Base-by-base conservation (phyloP, 2,329 filamentous ascomycete genomes). In the Fusarium sp. region DNA sequence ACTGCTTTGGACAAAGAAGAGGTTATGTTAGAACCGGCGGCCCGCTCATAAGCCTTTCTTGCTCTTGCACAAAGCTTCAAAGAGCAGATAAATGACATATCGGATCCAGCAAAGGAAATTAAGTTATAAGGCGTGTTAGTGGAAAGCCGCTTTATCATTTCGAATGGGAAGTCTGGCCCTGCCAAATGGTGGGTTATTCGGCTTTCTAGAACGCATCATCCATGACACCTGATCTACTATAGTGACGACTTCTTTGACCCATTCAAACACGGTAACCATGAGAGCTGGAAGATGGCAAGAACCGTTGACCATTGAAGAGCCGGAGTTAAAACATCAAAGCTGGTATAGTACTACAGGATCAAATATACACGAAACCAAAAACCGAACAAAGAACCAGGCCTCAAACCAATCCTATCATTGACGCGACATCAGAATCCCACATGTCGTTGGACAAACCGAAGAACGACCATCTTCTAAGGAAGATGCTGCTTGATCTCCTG, bases 401-500 rank as follows among this genome's bases (percentile, higher is more conserved):
- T n/a, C 8, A 25, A 6, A 8, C 22, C 9, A 48, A 32, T 9
- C 13, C 2, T 32, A 6, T 16, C 29, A 24, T 10, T 49, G 13
- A 24, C 22, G n/a, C 3, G 22, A 48, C 13, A 16, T 32, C 27
- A 5, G 8, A 32, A 32, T 32, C 3, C 16, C 20, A 15, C 4
- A 34, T 24, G 13, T 6, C 10, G 20, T 30, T 5, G 22, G 12
- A 12, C 13, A 8, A 4, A 11, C 8, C 1, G 0, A 16, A 20
- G 7, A 15, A 8, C 7, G 6, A 7, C 8, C 5, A 9, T 3
- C 5, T 3, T 5, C 44, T 7, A 62, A 0, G 38, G 16, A 1
- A 62, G 11, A 2, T 62, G 59, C 22, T 62, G 45, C 9, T 32
- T 30, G 9, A 62, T 62, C 18, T 62, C 59, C 3, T 62, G 25